These are phyloP conservation scores for Pyrenochaeta sp. DNA, from an alignment of 2,329 filamentous ascomycete species.

Conservation along the genomic window DNA sequence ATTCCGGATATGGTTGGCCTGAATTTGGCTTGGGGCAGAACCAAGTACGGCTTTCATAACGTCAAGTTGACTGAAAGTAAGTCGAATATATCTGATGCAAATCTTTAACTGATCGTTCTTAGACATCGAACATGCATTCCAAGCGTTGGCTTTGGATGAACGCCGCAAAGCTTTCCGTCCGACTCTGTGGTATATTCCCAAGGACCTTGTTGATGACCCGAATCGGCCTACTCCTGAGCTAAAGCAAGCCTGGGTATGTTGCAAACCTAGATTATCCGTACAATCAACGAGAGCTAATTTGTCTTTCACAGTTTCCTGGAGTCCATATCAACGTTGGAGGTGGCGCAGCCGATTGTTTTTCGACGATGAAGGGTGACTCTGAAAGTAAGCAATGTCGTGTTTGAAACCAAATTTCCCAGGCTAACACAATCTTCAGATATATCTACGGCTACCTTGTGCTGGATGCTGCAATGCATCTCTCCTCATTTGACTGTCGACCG, in stretches of 20 bases:
- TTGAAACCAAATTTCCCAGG: background rate
- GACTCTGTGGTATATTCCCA: slow-evolving; percentile 59
- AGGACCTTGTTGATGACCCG: slow-evolving; percentile 40
- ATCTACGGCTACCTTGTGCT: slow-evolving; percentile 60
- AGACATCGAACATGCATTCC: slow-evolving; percentile 62
- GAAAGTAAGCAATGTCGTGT: slow-evolving; percentile 35
- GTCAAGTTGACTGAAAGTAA: slow-evolving; percentile 44
- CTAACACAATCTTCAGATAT: slow-evolving; percentile 38
- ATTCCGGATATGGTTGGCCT: slow-evolving; percentile 53
- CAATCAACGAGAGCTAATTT: background rate
- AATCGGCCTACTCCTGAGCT: slow-evolving; percentile 43
- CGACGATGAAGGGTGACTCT: slow-evolving; percentile 43
- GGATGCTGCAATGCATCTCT: slow-evolving; percentile 64
- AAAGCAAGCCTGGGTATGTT: slow-evolving; percentile 59
- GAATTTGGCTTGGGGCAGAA: slow-evolving; percentile 23
- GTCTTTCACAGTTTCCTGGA: slow-evolving; percentile 53
- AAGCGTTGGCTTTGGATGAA: slow-evolving; percentile 64
- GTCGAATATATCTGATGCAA: slow-evolving; percentile 11
- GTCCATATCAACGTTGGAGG: slow-evolving; percentile 63
- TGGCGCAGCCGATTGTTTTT: slow-evolving; percentile 46
- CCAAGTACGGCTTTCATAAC: slow-evolving; percentile 46
- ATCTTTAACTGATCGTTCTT: slow-evolving; percentile 34
- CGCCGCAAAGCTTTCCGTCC: slow-evolving; percentile 61
- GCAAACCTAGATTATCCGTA: background rate
- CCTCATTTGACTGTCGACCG: slow-evolving; percentile 57